Percentiles rank a stretch among this genome's conserved stretches.
Evolutionary conservation across 352 stramenopile species (phyloP).

Genomic region (Globisporangium mamillatum): DNA sequence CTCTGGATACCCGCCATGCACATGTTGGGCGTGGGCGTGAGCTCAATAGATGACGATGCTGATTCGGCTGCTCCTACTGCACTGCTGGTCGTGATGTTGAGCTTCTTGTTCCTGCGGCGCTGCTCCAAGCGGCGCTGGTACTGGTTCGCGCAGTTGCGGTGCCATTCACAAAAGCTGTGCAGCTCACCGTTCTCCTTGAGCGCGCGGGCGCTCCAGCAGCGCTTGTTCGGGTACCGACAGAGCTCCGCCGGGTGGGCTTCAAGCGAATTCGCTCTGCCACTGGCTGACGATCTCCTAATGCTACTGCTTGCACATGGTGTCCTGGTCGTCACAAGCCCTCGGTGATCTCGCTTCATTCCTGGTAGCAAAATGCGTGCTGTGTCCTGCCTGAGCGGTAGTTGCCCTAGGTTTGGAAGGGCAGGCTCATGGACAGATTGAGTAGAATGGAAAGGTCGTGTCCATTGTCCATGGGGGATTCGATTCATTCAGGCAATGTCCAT

Average conservation of each 20-base stretch:
- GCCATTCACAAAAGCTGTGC: conserved; percentile 74
- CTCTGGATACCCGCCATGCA: conserved; percentile 12
- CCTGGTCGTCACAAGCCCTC: not conserved
- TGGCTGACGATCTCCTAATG: not conserved
- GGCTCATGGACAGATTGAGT: not conserved
- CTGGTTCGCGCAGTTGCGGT: conserved; percentile 68
- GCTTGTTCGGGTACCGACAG: conserved; percentile 71
- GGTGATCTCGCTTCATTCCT: conserved; percentile 14
- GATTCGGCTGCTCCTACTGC: conserved; percentile 13
- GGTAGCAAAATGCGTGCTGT: not conserved
- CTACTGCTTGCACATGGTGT: not conserved
- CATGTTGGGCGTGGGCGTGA: conserved; percentile 7
- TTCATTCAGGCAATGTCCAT: not conserved
- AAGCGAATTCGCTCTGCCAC: not conserved
- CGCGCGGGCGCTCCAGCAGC: conserved; percentile 58
- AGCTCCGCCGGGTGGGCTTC: conserved; percentile 12
- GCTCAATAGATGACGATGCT: not conserved
- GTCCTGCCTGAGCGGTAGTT: not conserved
- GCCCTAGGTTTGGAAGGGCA: not conserved
- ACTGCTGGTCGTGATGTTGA: conserved; percentile 19
- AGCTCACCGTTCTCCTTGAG: conserved; percentile 72
- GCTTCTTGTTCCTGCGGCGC: conserved; percentile 27
- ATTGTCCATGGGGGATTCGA: not conserved
- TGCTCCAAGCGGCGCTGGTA: conserved; percentile 73
- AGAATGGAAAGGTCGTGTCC: not conserved